Evolutionary conservation across 108 stramenopile genomes (phyloP), one percentile per base, ranked within the genome.

Genomic region (Nannochloropsis granulata): DNA sequence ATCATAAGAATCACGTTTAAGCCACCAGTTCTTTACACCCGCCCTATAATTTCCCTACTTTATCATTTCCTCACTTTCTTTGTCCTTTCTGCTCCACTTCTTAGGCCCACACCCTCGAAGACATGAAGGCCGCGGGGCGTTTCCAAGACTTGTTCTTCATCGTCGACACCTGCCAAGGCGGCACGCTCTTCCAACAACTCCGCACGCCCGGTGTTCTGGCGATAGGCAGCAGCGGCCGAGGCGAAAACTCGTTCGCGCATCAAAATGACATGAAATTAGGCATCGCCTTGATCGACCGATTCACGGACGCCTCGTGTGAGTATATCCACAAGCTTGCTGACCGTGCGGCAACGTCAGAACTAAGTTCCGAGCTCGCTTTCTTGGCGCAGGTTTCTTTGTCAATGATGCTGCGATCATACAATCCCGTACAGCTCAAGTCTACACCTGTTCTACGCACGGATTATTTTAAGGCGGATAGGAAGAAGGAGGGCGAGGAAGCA

Each of bases 131-230:
- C 43, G 85, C 90, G 45, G 86, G 89, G 44, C 86, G 91, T 42
- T 97, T 92, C 86, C 83, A 90, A 13, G 86, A 93, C 42, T 83
- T 94, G 5, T 85, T 96, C 16, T 94, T 96, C 80, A 89, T 96
- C 34, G 93, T 95, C 26, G 97, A 97, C 89, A 97, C 97, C 7
- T 97, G 97, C 88, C 97, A 97, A 86, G 97, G 95, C 25, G 95
- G 93, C 83, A 95, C 95, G 79, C 43, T 90, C 25, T 43, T 43
- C 46, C 56, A 44, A 3, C 71, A 80, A 78, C 25, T 89, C 24
- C 3, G 23, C 10, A 19, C 80, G 25, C 23, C 24, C 9, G 79
- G 79, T 86, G 92, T 96, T 13, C 89, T 91, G 79, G 89, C 92
- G 25, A 87, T 95, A 45, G 96, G 93, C 78, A 93, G 93, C 16